Conservation (phyloP, 2,329 filamentous ascomycete genomes). For the Sporothrix schenckii region DNA sequence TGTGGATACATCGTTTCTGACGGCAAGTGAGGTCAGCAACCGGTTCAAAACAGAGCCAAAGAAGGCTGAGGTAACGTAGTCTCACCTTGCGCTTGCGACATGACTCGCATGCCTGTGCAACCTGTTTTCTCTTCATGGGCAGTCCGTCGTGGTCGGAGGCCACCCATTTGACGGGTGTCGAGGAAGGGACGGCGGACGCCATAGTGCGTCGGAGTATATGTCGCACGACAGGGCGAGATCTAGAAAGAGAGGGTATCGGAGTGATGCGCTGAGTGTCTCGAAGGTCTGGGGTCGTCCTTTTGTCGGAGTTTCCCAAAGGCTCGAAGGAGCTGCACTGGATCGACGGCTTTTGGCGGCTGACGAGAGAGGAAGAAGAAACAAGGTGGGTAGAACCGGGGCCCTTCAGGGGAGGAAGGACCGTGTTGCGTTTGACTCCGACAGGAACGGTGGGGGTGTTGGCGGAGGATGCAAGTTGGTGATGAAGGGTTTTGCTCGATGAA, state of each 20-base stretch:
- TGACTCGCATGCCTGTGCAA: conserved; percentile 58
- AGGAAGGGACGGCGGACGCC: conserved; percentile 22
- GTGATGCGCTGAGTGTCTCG: neutral
- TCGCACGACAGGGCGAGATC: neutral
- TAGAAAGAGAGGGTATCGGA: neutral
- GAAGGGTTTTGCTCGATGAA: neutral
- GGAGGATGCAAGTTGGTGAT: neutral
- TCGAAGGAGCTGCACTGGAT: neutral
- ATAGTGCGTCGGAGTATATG: neutral
- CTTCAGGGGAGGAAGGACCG: neutral
- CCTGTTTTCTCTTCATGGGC: conserved; percentile 62
- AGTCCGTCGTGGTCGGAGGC: conserved; percentile 57
- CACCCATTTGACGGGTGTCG: conserved; percentile 56
- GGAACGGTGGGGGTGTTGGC: neutral
- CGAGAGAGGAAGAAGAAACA: neutral
- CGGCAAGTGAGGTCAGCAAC: neutral
- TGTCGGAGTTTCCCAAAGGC: conserved; percentile 29
- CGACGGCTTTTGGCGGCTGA: neutral
- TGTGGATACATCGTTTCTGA: conserved; percentile 51
- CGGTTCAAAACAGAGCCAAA: neutral
- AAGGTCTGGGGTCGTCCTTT: neutral
- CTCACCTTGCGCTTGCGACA: conserved; percentile 60
- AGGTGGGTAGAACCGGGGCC: neutral
- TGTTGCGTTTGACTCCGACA: conserved; percentile 1
- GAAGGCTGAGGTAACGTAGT: conserved; percentile 5